Percentiles rank a stretch among this genome's conserved stretches.
phyloP scores from a whole-genome alignment of 305 asterid species.

The Caryopteris hybrid region DNA sequence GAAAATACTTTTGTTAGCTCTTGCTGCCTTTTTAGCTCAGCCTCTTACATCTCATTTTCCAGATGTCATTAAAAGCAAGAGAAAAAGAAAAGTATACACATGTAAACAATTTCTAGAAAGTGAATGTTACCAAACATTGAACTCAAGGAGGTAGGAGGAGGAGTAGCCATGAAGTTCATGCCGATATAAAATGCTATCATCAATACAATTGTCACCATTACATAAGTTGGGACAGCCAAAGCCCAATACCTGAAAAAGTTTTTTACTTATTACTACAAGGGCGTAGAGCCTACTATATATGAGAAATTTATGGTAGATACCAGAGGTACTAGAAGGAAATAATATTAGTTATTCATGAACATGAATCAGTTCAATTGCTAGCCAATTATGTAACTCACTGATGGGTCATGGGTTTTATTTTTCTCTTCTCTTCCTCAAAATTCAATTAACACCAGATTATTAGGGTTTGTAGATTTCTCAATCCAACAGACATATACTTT shows the following conservation, averaged over 20 bases:
- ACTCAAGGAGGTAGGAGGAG: conserved; percentile 80
- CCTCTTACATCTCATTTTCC: background rate
- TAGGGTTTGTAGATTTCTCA: background rate
- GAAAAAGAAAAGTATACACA: background rate
- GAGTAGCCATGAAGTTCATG: conserved; percentile 83
- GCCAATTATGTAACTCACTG: background rate
- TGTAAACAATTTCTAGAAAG: background rate
- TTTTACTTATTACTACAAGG: background rate
- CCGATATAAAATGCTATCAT: conserved; percentile 66
- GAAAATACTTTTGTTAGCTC: background rate
- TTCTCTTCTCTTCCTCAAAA: background rate
- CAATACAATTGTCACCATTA: conserved; percentile 52
- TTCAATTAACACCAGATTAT: background rate
- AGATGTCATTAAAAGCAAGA: background rate
- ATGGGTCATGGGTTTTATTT: background rate
- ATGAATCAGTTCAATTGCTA: background rate
- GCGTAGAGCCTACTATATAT: background rate
- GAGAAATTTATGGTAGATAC: background rate
- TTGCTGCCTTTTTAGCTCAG: background rate
- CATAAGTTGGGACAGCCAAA: conserved; percentile 73
- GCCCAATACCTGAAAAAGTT: conserved; percentile 83
- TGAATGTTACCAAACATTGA: conserved; percentile 56
- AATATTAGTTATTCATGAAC: background rate
- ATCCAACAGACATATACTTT: background rate
- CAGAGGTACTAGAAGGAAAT: background rate